These are phyloP conservation scores for Tuber umbilicatum DNA, from an alignment of 495 filamentous ascomycete genomes.

Conservation along the genomic window DNA sequence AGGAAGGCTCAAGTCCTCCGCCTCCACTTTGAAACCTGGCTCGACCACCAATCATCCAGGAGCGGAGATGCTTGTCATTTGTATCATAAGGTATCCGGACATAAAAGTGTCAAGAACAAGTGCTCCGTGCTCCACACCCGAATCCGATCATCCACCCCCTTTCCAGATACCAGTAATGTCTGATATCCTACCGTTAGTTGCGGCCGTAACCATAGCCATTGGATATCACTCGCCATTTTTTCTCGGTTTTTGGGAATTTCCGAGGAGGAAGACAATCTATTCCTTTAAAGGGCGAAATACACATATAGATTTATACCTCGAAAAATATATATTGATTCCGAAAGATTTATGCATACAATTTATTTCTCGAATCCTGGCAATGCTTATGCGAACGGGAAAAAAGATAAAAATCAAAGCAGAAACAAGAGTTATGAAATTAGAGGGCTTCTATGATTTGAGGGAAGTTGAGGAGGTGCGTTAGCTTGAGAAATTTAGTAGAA, in stretches of 20 bases:
- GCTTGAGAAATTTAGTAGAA: not conserved
- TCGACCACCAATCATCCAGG: not conserved
- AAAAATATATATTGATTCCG: not conserved
- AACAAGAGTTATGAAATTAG: not conserved
- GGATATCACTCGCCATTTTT: not conserved
- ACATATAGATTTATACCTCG: not conserved
- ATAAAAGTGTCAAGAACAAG: not conserved
- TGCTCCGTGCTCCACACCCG: no score
- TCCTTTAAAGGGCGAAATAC: not conserved
- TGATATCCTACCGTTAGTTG: not conserved
- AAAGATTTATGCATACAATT: not conserved
- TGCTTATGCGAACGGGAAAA: not conserved
- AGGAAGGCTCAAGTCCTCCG: not conserved
- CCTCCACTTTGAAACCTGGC: not conserved
- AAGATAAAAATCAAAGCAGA: not conserved
- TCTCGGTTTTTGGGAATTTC: not conserved
- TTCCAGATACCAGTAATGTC: not conserved
- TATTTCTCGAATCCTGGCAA: not conserved
- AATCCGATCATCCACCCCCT: no score
- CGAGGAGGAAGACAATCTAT: not conserved
- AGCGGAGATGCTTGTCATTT: not conserved
- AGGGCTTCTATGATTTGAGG: not conserved
- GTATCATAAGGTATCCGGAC: no score
- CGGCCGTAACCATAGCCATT: not conserved
- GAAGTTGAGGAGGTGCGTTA: not conserved